Conservation (phyloP, 2,329 filamentous ascomycete genomes). For the Aureobasidium lini region DNA sequence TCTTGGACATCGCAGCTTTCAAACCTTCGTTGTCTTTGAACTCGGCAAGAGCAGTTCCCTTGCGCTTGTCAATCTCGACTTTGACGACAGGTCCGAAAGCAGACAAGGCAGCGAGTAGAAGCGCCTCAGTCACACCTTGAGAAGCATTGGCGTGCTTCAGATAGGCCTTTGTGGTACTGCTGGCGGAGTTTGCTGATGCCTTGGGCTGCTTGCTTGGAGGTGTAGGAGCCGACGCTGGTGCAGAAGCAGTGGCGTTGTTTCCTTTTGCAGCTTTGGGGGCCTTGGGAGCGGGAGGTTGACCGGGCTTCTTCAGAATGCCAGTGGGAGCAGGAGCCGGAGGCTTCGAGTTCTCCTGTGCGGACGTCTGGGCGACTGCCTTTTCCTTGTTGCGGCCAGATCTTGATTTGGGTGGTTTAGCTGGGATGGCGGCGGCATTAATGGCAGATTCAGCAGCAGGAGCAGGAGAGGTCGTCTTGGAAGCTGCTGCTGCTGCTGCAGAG, state of each 20-base stretch:
- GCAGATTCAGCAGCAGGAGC: constrained; percentile 6
- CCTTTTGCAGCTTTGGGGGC: constrained; percentile 13
- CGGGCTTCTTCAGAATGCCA: constrained; percentile 34
- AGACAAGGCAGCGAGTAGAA: constrained; percentile 67
- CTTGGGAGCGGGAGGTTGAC: constrained; percentile 15
- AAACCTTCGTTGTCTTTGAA: constrained; percentile 68
- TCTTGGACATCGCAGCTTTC: constrained; percentile 71
- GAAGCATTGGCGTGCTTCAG: constrained; percentile 63
- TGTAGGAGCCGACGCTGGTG: constrained; percentile 14
- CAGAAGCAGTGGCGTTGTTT: constrained; percentile 10
- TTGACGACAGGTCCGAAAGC: constrained; percentile 66
- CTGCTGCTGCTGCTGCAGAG: constrained; percentile 17
- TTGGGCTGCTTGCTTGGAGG: constrained; percentile 9
- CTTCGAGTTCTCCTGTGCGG: constrained; percentile 8
- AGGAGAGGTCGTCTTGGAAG: neutral
- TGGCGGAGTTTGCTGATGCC: constrained; percentile 11
- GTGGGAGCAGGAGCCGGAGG: constrained; percentile 21
- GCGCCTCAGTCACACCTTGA: constrained; percentile 79
- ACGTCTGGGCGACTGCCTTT: constrained; percentile 8
- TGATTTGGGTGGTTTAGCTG: constrained; percentile 9
- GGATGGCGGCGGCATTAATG: neutral
- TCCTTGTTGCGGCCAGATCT: constrained; percentile 11
- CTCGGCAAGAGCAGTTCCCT: constrained; percentile 89
- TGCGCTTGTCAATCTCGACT: constrained; percentile 90
- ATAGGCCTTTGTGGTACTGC: constrained; percentile 45